Base-by-base conservation (phyloP, 306 rosid genomes). In the Fragaria ananassa region DNA sequence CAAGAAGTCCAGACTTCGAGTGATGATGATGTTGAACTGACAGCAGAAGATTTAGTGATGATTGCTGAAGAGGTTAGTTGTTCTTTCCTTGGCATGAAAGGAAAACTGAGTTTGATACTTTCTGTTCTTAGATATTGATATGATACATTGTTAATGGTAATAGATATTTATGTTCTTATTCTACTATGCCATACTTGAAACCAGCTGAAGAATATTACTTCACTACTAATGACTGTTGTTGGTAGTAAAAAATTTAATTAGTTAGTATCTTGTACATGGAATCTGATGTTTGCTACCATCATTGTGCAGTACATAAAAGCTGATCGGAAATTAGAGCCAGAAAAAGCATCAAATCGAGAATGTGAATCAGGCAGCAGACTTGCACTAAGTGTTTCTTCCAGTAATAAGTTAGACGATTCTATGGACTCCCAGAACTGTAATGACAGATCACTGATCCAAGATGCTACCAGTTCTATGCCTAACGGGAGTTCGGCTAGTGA, bases 31-130 rank as follows among this genome's bases (percentile, higher is more conserved):
- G 54, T 83, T 27, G 97, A 86, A 49, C 85, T 94, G 65, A 88
- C 96, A 1, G 80, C 88, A 63, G 91, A 87, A 41, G 98, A 94
- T 84, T 78, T 90, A 57, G 76, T 92, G 86, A 80, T 74, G 74
- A 90, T 89, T 68, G 97, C 98, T 17, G 78, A 89, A 78, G 88
- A 92, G 96, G 98, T 90, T 57, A 68, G 80, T 83, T 80, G 15
- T 47, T 78, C 56, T 80, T 60, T 70, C 65, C 71, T 78, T 29
- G 13, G 27, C 46, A 51, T 41, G 14, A 39, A 67, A 35, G 74
- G 45, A 68, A 37, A 68, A 71, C 15, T 41, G 39, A 12, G 45
- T 53, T 21, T 54, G 9, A 10, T 68, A 25, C 42, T 34, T 71
- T 17, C 6, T 58, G 39, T 70, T 63, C 35, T 50, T 57, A 77